phyloP scores from a whole-genome alignment of 345 rosid species.

The Melaleuca alternifolia region DNA sequence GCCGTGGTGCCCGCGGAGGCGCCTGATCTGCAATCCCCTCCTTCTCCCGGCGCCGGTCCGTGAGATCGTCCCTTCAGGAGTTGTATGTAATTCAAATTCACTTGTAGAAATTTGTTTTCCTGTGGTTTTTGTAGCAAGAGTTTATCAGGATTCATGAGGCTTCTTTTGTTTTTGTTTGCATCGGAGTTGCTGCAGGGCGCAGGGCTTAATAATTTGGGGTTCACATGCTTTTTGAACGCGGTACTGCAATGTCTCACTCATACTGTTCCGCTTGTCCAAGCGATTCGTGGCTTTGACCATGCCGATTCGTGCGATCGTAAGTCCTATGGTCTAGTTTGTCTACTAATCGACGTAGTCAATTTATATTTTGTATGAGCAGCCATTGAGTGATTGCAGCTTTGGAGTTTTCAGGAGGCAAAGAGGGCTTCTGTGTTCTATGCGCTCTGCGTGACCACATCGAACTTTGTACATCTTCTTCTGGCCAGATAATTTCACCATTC shows the following conservation, averaged over 20 bases:
- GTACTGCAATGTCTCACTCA: constrained; percentile 88
- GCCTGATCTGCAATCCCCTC: neutral
- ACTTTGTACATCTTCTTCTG: constrained; percentile 32
- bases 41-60: neutral
- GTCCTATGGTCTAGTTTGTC: neutral
- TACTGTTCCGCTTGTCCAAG: constrained; percentile 58
- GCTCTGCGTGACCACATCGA: constrained; percentile 46
- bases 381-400: neutral
- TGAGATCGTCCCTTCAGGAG: neutral
- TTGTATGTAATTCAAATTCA: neutral
- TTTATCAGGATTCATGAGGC: neutral
- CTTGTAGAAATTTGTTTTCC: neutral
- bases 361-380: neutral
- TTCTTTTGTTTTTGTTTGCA: neutral
- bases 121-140: neutral
- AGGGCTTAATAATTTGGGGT: constrained; percentile 70
- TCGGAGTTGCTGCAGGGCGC: constrained; percentile 48
- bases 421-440: constrained; percentile 48
- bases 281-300: constrained; percentile 33
- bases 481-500: constrained; percentile 32
- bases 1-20: neutral
- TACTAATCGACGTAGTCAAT: neutral
- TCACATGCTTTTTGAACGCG: constrained; percentile 79
- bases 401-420: constrained; percentile 33
- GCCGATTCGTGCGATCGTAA: constrained; percentile 35